These are phyloP conservation scores for Ganoderma boninense DNA, from an alignment of 1,284 basidiomycete genomes.

Conservation along the genomic window DNA sequence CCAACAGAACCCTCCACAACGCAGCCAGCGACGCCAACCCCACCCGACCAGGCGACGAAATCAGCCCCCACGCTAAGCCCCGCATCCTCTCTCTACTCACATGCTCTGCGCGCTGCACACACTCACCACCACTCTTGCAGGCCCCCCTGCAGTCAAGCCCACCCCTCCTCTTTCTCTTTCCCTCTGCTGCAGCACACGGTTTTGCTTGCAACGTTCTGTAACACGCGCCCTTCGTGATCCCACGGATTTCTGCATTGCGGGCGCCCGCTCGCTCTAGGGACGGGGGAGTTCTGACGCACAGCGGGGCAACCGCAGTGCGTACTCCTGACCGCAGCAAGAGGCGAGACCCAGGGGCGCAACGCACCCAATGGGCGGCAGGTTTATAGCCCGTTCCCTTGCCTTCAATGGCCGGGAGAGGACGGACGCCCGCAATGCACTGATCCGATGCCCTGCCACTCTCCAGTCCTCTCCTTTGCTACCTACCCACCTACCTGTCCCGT, in stretches of 20 bases:
- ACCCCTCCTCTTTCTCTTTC: neutral
- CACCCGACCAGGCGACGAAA: no score
- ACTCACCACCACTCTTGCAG: no score
- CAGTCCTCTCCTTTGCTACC: neutral
- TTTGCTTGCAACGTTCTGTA: neutral
- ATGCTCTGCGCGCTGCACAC: no score
- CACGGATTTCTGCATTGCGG: neutral
- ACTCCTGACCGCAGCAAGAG: conserved; percentile 11
- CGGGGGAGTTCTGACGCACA: conserved; percentile 10
- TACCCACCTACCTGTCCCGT: no score
- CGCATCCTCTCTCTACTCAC: no score
- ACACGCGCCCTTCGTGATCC: neutral
- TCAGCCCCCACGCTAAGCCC: no score
- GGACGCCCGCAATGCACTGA: neutral
- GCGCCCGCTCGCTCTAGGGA: neutral
- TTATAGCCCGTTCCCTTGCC: neutral
- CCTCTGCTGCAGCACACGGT: no score
- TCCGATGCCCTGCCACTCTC: neutral
- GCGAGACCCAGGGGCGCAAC: neutral
- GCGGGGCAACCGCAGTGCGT: conserved; percentile 3
- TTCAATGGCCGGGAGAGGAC: no score
- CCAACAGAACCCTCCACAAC: no score
- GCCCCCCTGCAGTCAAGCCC: no score
- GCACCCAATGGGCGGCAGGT: neutral
- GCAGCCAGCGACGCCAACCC: no score